A percentile compares a stretch with the other conserved stretches of the same genome.
phyloP scores from a whole-genome alignment of 495 filamentous ascomycete genomes.

The Hypomontagnella submonticulosa region DNA sequence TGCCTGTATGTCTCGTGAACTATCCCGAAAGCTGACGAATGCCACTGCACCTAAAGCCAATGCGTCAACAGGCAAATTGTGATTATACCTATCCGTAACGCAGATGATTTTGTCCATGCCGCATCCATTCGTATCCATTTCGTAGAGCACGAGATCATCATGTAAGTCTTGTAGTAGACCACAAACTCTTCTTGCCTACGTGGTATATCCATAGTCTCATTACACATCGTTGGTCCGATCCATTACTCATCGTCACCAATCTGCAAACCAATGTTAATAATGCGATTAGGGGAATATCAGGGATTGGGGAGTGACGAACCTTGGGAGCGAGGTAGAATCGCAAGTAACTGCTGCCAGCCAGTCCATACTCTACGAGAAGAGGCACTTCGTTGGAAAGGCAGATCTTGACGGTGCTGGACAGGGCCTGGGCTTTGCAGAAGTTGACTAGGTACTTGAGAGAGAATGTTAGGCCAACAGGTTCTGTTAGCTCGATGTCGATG shows the following conservation, averaged over 20 bases:
- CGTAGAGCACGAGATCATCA: slow-evolving; percentile 6
- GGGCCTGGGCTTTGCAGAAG: slow-evolving; percentile 96
- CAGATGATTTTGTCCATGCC: slow-evolving; percentile 10
- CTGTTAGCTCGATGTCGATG: slow-evolving; percentile 87
- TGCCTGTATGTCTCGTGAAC: slow-evolving; percentile 2
- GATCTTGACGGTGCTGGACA: slow-evolving; percentile 85
- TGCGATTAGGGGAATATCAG: not conserved
- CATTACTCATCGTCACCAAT: slow-evolving; percentile 91
- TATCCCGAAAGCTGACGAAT: slow-evolving; percentile 5
- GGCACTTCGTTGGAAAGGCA: slow-evolving; percentile 96
- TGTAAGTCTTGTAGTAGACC: slow-evolving; percentile 14
- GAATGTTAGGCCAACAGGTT: slow-evolving; percentile 96
- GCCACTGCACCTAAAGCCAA: slow-evolving; percentile 13
- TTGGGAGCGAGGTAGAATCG: slow-evolving; percentile 98
- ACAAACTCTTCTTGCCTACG: slow-evolving; percentile 11
- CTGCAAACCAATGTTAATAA: slow-evolving; percentile 55
- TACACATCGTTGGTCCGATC: slow-evolving; percentile 16
- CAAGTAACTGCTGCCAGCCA: slow-evolving; percentile 85
- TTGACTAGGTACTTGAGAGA: slow-evolving; percentile 99
- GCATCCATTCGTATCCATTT: slow-evolving; percentile 29
- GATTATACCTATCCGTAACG: not conserved
- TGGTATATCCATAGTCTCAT: slow-evolving; percentile 43
- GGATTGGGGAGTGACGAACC: slow-evolving; percentile 61
- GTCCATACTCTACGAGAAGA: slow-evolving; percentile 89
- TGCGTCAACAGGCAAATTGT: slow-evolving; percentile 5